Evolutionary conservation across 2,329 filamentous ascomycete genomes (phyloP).

Genomic region (Alternaria metachromatica): DNA sequence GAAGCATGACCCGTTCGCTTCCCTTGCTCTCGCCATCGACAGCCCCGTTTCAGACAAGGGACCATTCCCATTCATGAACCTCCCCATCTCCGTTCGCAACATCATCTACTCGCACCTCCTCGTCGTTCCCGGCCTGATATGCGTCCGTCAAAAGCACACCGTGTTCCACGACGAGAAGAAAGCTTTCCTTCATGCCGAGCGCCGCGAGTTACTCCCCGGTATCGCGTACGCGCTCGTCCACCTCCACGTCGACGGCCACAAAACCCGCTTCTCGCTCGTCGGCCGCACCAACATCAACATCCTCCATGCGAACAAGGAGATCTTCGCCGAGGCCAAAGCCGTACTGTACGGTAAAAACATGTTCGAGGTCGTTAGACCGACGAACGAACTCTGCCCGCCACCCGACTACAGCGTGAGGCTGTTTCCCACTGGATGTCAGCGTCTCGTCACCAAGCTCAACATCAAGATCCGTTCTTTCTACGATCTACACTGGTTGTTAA

Average conservation of each 20-base stretch:
- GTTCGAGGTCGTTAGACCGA: slow-evolving; percentile 40
- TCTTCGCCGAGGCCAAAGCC: slow-evolving; percentile 51
- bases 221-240: slow-evolving; percentile 31
- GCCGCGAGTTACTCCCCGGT: slow-evolving; percentile 29
- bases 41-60: not conserved
- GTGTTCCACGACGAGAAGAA: slow-evolving; percentile 17
- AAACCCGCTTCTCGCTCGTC: slow-evolving; percentile 24
- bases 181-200: slow-evolving; percentile 25
- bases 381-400: slow-evolving; percentile 23
- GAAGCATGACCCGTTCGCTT: not conserved
- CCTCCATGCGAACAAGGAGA: slow-evolving; percentile 45
- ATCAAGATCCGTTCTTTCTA: slow-evolving; percentile 33
- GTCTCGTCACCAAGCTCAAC: slow-evolving; percentile 24
- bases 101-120: slow-evolving; percentile 32
- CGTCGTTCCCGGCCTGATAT: slow-evolving; percentile 31
- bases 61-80: slow-evolving; percentile 27
- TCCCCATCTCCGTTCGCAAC: slow-evolving; percentile 29
- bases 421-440: slow-evolving; percentile 27
- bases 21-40: not conserved
- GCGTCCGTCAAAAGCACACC: slow-evolving; percentile 35
- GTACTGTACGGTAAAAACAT: slow-evolving; percentile 51
- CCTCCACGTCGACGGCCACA: slow-evolving; percentile 18
- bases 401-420: slow-evolving; percentile 31
- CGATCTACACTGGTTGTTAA: slow-evolving; percentile 28
- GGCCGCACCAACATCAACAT: slow-evolving; percentile 31